A percentile compares a stretch with the other conserved stretches of the same genome.
Evolutionary conservation across 2,329 filamentous ascomycete species (phyloP).

Genomic region (Neopestalotiopsis sp.): DNA sequence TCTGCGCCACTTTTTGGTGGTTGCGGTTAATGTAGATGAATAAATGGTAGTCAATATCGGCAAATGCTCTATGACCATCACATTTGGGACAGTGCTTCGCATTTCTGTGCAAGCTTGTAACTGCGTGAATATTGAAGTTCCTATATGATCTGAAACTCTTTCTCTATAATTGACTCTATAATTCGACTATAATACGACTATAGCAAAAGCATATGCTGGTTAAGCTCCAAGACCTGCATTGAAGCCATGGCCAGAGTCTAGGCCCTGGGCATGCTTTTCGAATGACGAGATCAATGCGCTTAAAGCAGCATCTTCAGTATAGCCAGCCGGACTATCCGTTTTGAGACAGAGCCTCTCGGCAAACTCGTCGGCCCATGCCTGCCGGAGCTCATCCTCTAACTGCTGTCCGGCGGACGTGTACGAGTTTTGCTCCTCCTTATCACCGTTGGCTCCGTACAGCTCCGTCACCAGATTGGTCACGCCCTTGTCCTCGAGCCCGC

Average conservation of each 20-base stretch:
- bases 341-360: conserved; percentile 15
- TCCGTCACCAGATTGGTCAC: conserved; percentile 76
- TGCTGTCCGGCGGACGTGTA: not conserved
- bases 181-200: too few species aligned
- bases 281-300: not conserved
- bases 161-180: too few species aligned
- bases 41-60: too few species aligned
- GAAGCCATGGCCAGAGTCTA: not conserved
- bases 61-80: too few species aligned
- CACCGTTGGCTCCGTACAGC: conserved; percentile 31
- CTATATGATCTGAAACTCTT: too few species aligned
- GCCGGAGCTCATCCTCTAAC: not conserved
- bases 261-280: not conserved
- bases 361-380: conserved; percentile 22
- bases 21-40: too few species aligned
- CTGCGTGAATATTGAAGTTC: too few species aligned
- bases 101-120: too few species aligned
- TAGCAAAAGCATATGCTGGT: too few species aligned
- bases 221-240: too few species aligned
- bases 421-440: not conserved
- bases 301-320: not conserved
- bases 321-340: not conserved
- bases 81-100: too few species aligned
- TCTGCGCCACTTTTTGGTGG: too few species aligned
- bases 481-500: conserved; percentile 79